phyloP scores from a whole-genome alignment of 208 protist species.

The Phytomonas serpens region DNA sequence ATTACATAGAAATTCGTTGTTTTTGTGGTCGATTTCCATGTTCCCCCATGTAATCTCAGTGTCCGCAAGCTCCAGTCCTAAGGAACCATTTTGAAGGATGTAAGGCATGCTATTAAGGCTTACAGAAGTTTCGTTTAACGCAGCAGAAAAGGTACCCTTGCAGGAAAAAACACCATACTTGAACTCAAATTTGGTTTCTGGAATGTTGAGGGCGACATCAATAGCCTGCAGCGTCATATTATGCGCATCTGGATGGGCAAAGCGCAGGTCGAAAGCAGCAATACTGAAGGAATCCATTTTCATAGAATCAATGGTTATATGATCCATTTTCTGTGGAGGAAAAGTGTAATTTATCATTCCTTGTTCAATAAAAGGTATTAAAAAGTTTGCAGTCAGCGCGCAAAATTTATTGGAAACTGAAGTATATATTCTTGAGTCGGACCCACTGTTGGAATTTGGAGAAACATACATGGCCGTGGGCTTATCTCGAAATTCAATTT shows the following conservation, averaged over 20 bases:
- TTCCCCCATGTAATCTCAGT: slow-evolving; percentile 28
- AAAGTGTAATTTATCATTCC: slow-evolving; percentile 19
- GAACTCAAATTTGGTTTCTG: slow-evolving; percentile 40
- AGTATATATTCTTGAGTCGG: background rate
- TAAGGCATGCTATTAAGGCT: slow-evolving; percentile 14
- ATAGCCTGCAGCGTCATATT: slow-evolving; percentile 19
- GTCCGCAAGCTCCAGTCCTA: slow-evolving; percentile 19
- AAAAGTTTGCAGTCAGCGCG: slow-evolving; percentile 2
- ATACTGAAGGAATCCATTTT: slow-evolving; percentile 28
- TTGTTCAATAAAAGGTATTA: slow-evolving; percentile 18
- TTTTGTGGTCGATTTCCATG: slow-evolving; percentile 33
- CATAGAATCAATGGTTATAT: slow-evolving; percentile 39
- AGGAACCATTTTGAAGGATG: slow-evolving; percentile 23
- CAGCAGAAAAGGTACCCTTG: slow-evolving; percentile 25
- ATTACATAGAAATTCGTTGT: slow-evolving; percentile 29
- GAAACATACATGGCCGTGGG: background rate
- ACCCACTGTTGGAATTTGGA: background rate
- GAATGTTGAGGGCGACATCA: slow-evolving; percentile 27
- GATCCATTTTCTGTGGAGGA: slow-evolving; percentile 23
- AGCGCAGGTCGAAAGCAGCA: slow-evolving; percentile 11
- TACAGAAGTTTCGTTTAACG: slow-evolving; percentile 24
- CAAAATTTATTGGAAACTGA: background rate
- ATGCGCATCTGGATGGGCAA: slow-evolving; percentile 18
- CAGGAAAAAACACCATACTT: slow-evolving; percentile 19
- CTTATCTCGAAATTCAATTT: background rate